phyloP scores from a whole-genome alignment of 495 filamentous ascomycete genomes.

The Recurvomyces mirabilis region DNA sequence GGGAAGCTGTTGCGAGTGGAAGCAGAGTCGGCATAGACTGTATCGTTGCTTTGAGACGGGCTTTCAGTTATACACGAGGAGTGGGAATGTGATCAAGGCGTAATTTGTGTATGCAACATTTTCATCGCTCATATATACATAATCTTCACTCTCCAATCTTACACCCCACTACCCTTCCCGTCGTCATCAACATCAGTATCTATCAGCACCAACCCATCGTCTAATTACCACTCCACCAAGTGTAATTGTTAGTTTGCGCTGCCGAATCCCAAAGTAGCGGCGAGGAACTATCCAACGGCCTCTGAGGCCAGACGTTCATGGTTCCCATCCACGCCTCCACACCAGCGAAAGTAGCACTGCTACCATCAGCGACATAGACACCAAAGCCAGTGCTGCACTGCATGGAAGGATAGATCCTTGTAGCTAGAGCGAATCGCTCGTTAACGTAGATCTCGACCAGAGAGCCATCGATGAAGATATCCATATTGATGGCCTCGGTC shows the following conservation, averaged over 20 bases:
- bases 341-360: slow-evolving; percentile 20
- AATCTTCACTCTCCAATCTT: too few species aligned
- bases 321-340: slow-evolving; percentile 22
- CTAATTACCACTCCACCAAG: slow-evolving; percentile 32
- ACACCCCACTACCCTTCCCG: too few species aligned
- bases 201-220: too few species aligned
- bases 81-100: too few species aligned
- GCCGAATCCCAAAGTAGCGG: slow-evolving; percentile 30
- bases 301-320: slow-evolving; percentile 25
- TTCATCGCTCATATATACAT: too few species aligned
- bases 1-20: too few species aligned
- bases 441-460: slow-evolving; percentile 31
- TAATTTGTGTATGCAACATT: too few species aligned
- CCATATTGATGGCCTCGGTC: slow-evolving; percentile 25
- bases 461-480: slow-evolving; percentile 30
- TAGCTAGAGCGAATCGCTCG: slow-evolving; percentile 30
- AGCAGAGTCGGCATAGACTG: too few species aligned
- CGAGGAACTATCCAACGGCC: slow-evolving; percentile 28
- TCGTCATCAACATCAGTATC: too few species aligned
- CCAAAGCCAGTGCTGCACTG: slow-evolving; percentile 27
- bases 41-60: too few species aligned
- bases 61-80: too few species aligned
- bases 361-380: slow-evolving; percentile 23
- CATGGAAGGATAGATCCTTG: slow-evolving; percentile 28
- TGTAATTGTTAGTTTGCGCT: slow-evolving; percentile 31